Conservation (phyloP, 129 eudicot species). For the Flaveria brownii region DNA sequence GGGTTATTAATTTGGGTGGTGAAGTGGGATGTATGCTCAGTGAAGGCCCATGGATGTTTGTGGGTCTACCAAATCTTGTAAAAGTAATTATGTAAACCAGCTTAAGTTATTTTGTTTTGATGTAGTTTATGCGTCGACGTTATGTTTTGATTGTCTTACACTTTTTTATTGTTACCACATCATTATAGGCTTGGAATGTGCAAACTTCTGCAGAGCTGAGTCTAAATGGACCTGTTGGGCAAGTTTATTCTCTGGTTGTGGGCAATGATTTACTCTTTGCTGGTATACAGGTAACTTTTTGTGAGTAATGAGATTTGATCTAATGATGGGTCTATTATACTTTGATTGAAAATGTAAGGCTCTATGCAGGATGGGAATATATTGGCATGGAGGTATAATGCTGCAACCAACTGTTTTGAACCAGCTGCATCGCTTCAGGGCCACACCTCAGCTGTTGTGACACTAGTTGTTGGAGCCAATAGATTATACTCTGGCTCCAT, state of each 20-base stretch:
- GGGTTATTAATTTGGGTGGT: constrained; percentile 63
- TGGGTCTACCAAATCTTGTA: constrained; percentile 79
- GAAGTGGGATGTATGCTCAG: constrained; percentile 93
- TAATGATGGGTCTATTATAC: background rate
- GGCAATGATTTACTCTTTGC: constrained; percentile 88
- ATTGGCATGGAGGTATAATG: constrained; percentile 93
- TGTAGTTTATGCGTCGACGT: background rate
- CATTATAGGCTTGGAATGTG: constrained; percentile 82
- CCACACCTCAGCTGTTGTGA: constrained; percentile 77
- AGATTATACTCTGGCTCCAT: constrained; percentile 94
- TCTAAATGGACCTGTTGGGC: constrained; percentile 92
- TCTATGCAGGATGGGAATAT: constrained; percentile 75
- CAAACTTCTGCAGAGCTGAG: constrained; percentile 71
- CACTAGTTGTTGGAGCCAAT: constrained; percentile 89
- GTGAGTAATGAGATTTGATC: background rate
- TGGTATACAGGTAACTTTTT: constrained; percentile 68
- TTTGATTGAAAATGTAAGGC: background rate
- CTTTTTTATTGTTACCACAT: constrained; percentile 9
- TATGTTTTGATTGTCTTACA: constrained; percentile 8
- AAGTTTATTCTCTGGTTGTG: constrained; percentile 82
- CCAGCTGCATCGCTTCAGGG: constrained; percentile 93
- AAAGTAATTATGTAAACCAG: constrained; percentile 50
- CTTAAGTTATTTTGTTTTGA: background rate
- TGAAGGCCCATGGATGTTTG: constrained; percentile 98
- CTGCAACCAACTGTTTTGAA: constrained; percentile 69